Evolutionary conservation across 2,329 filamentous ascomycete genomes (phyloP).

Genomic region (Karstenula rhodostoma): DNA sequence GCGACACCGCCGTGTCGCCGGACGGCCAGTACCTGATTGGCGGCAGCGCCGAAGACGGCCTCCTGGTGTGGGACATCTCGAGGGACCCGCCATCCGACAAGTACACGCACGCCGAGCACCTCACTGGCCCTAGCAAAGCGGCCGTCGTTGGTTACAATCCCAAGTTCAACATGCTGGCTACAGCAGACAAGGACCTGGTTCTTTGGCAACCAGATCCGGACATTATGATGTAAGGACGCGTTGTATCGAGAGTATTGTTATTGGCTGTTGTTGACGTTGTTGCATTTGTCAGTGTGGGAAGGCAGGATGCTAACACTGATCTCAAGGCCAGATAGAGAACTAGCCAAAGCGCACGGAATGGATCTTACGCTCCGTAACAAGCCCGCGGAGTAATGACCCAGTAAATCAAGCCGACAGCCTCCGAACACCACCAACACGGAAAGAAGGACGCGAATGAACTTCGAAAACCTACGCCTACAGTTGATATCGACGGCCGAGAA

Average conservation of each 20-base stretch:
- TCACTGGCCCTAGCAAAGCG: constrained; percentile 69
- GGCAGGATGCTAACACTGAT: constrained; percentile 6
- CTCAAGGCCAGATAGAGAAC: constrained; percentile 10
- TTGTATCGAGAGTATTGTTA: not conserved
- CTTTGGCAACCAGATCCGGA: constrained; percentile 59
- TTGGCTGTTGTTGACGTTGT: not conserved
- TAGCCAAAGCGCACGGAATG: constrained; percentile 11
- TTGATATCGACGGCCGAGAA: too few relatives aligned
- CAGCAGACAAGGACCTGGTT: constrained; percentile 79
- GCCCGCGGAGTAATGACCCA: not conserved
- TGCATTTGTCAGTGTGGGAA: not conserved
- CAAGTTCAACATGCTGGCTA: constrained; percentile 89
- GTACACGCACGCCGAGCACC: constrained; percentile 69
- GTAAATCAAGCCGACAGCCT: not conserved
- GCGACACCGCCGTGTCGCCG: constrained; percentile 87
- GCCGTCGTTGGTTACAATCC: constrained; percentile 89
- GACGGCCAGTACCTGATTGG: constrained; percentile 90
- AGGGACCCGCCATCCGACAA: constrained; percentile 62
- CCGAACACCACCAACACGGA: too few relatives aligned
- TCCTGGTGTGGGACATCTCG: constrained; percentile 85
- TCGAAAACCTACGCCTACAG: too few relatives aligned
- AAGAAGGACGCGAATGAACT: too few relatives aligned
- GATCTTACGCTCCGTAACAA: not conserved
- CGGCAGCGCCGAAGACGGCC: constrained; percentile 73
- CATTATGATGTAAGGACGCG: constrained; percentile 40